Evolutionary conservation across 2,329 filamentous ascomycete genomes (phyloP), one percentile per base, ranked within the genome.

Genomic region (Bipolaris oryzae): DNA sequence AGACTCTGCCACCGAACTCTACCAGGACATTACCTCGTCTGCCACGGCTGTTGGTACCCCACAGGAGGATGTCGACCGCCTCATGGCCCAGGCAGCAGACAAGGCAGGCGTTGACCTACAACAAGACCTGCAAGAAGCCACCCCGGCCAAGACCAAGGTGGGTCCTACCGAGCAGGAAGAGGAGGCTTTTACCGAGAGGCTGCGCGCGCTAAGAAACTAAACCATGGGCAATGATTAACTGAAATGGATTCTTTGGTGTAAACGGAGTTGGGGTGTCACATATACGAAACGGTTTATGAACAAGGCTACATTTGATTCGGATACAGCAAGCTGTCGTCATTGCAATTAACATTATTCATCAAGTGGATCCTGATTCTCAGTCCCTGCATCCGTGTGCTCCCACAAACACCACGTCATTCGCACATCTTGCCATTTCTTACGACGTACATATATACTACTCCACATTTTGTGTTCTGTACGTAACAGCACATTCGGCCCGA

Each of bases 81-180:
- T 96, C 60, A 89, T 96, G 78, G 89, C 86, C 62, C 90, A 96
- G 78, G 86, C 95, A 41, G 92, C 92, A 61, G 92, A 96, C 75
- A 92, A 96, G 76, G 91, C 90, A 9, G 92, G 92, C 51, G 85
- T 96, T 50, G 90, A 95, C 76, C 81, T 96, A 59, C 87, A 87
- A 64, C 85, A 89, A 73, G 90, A 95, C 77, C 87, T 96, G 77
- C 80, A 81, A 53, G 79, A 79, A 11, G 84, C 88, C 7, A 79
- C 84, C 13, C 80, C 84, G 0, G 80, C 83, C 16, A 83, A 82
- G 68, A 78, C 79, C 5, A 82, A 83, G 74, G 83, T 82, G 56
- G 89, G 90, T 61, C 89, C 89, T 2, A 90, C 88, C 2, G 86
- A 90, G 57, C 89, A 92, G 72, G 87, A 91, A 74, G 90, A 94